Evolutionary conservation across 495 filamentous ascomycete species (phyloP).

Genomic region (Hypoxylon fragiforme): DNA sequence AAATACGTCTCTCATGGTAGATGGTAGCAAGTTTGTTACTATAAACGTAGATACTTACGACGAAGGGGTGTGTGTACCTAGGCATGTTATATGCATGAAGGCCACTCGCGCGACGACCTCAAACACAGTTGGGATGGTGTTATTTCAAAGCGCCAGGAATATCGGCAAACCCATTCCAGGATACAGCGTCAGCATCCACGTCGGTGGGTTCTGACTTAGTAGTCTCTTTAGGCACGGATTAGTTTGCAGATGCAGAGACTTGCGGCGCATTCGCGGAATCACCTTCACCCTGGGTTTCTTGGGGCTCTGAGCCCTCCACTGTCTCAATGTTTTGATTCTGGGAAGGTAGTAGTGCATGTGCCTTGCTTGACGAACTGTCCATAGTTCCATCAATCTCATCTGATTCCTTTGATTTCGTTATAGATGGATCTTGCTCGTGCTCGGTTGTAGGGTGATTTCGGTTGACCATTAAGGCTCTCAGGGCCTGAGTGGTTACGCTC

Average conservation of each 20-base stretch:
- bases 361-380: background rate
- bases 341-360: constrained; percentile 1
- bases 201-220: background rate
- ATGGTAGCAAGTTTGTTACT: background rate
- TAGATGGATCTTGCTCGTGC: background rate
- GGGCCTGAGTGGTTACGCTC: constrained; percentile 6
- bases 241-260: background rate
- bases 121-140: too few species aligned
- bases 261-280: background rate
- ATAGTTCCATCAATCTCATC: background rate
- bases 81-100: too few species aligned
- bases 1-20: constrained; percentile 7
- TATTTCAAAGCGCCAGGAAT: background rate
- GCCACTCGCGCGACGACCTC: background rate
- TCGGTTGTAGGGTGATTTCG: constrained; percentile 3
- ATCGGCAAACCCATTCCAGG: constrained; percentile 20
- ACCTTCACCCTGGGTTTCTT: background rate
- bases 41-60: constrained; percentile 1
- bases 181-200: constrained; percentile 10
- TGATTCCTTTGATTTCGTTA: background rate
- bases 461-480: constrained; percentile 22
- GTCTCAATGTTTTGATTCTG: constrained; percentile 6
- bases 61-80: background rate
- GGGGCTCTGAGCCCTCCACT: constrained; percentile 1
- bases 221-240: constrained; percentile 1